A percentile compares a stretch with the other conserved stretches of the same genome.
phyloP scores from a whole-genome alignment of 1,284 basidiomycete genomes.

The Coriolopsis trogii region DNA sequence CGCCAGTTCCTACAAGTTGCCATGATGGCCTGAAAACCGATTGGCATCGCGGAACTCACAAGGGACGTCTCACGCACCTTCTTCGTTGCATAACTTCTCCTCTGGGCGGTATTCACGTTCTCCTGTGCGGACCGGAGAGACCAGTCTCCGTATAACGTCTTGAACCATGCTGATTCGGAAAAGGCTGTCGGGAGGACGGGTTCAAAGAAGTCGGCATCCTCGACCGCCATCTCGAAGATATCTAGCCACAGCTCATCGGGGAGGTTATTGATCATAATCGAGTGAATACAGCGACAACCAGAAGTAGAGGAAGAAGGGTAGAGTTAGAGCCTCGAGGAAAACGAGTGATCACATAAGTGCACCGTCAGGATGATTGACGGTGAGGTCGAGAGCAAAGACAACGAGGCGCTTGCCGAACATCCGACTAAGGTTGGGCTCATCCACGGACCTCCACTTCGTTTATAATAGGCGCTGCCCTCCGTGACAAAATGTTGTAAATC shows the following conservation, averaged over 20 bases:
- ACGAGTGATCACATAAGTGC: constrained; percentile 4
- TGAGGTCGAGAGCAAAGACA: not conserved
- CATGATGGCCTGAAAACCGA: constrained; percentile 55
- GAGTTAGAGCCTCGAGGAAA: constrained; percentile 1
- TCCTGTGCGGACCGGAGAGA: constrained; percentile 59
- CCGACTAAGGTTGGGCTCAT: no score
- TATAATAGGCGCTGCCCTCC: no score
- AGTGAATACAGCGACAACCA: not conserved
- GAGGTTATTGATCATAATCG: constrained; percentile 37
- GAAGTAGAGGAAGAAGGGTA: not conserved
- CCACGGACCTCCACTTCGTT: no score
- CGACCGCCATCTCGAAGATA: constrained; percentile 68
- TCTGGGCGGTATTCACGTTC: constrained; percentile 54
- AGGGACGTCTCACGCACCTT: constrained; percentile 46
- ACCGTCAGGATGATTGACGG: not conserved
- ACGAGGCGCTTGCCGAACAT: no score
- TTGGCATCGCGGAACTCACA: not conserved
- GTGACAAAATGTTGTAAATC: no score
- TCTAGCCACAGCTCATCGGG: constrained; percentile 69
- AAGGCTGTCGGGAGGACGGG: constrained; percentile 58
- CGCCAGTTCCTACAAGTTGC: constrained; percentile 50
- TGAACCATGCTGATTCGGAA: constrained; percentile 64
- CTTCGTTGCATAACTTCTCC: constrained; percentile 61
- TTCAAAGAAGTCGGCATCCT: constrained; percentile 65
- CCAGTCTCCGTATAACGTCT: constrained; percentile 52